Evolutionary conservation across 805 yeast genomes (phyloP).

Genomic region (Cyberlindnera maritima): DNA sequence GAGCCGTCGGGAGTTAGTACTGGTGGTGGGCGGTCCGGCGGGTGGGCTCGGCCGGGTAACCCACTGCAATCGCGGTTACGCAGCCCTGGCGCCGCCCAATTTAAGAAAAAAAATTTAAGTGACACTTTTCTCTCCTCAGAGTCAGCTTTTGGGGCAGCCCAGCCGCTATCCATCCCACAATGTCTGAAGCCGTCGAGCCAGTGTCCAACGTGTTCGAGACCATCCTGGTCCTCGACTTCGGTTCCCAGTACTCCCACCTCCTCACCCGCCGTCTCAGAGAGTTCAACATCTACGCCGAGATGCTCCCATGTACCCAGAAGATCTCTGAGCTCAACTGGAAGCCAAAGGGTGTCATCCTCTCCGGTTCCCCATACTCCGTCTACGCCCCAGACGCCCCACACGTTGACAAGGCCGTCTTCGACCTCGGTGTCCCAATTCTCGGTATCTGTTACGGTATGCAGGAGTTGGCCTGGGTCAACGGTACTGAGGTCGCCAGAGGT

Average conservation of each 20-base stretch:
- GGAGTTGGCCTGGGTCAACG: constrained; percentile 97
- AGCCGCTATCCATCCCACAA: constrained; percentile 3
- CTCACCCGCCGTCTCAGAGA: constrained; percentile 97
- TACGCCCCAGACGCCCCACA: constrained; percentile 96
- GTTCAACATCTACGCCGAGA: constrained; percentile 96
- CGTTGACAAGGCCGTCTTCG: constrained; percentile 91
- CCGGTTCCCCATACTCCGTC: constrained; percentile 98
- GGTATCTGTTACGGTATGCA: constrained; percentile 99
- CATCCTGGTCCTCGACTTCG: constrained; percentile 94
- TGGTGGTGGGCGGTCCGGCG: background rate
- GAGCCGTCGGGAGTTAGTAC: background rate
- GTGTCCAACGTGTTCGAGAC: constrained; percentile 93
- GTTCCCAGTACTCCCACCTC: constrained; percentile 96
- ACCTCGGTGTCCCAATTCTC: constrained; percentile 87
- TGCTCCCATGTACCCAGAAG: constrained; percentile 99
- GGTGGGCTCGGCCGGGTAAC: constrained; percentile 3
- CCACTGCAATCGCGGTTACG: background rate
- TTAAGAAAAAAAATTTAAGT: background rate
- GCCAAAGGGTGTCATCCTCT: constrained; percentile 93
- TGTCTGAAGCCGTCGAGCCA: constrained; percentile 37
- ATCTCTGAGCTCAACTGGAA: constrained; percentile 88
- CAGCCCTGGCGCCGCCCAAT: background rate
- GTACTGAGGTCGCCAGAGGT: constrained; percentile 88
- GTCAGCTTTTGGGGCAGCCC: background rate
- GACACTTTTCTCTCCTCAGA: constrained; percentile 1